Conservation (phyloP, 768 basidiomycete species). For the Clitopilus hobsonii region DNA sequence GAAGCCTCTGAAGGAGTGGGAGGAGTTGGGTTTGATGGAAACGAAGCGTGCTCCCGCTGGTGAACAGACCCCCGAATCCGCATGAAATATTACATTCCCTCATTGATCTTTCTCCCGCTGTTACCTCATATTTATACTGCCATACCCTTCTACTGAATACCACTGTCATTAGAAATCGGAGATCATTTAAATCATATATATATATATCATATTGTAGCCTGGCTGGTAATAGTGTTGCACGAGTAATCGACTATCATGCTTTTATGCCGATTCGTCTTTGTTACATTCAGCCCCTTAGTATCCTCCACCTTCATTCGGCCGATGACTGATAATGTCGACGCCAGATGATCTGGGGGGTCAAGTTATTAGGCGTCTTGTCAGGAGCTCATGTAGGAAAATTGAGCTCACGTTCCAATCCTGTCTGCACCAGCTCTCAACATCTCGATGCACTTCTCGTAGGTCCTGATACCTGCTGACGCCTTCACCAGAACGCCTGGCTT, state of each 20-base stretch:
- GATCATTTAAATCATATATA: no score
- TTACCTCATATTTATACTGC: no score
- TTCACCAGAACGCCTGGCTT: conserved; percentile 41
- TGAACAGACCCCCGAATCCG: background rate
- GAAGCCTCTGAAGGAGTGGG: conserved; percentile 8
- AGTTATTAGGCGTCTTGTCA: background rate
- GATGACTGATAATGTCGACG: conserved; percentile 16
- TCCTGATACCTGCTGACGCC: conserved; percentile 47
- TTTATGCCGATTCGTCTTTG: no score
- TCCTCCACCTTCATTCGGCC: background rate
- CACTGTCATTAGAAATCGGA: no score
- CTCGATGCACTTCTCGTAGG: conserved; percentile 38
- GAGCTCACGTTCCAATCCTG: conserved; percentile 49
- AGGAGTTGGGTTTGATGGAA: background rate
- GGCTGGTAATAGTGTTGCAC: no score
- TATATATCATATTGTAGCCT: no score
- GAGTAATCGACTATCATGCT: no score
- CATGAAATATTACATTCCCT: no score
- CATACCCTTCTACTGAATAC: no score
- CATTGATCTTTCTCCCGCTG: no score
- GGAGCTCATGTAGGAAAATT: no score
- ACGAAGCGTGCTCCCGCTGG: background rate
- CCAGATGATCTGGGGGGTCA: conserved; percentile 18
- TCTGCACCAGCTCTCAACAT: conserved; percentile 48
- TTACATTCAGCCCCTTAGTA: background rate